Percentiles rank a stretch among this genome's conserved stretches.
These are phyloP conservation scores for Entophlyctis luteolus DNA, from an alignment of 192 early-diverging fungal species.

Conservation along the genomic window DNA sequence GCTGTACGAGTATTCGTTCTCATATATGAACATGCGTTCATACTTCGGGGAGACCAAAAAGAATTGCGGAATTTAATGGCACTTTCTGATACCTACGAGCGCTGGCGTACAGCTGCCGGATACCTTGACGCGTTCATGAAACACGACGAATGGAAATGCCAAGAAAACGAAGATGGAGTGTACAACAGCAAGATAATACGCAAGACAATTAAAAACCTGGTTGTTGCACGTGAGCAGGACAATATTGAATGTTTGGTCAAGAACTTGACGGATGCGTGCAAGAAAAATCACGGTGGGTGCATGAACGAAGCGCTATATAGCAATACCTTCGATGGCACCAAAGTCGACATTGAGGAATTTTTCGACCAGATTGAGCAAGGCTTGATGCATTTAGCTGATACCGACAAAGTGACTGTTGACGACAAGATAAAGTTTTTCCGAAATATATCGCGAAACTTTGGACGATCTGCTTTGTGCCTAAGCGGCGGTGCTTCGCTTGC, in stretches of 20 bases:
- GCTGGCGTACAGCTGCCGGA: conserved; percentile 60
- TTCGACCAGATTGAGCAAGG: conserved; percentile 54
- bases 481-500: conserved; percentile 66
- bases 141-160: conserved; percentile 68
- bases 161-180: conserved; percentile 34
- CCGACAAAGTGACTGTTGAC: conserved; percentile 15
- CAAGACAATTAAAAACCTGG: conserved; percentile 36
- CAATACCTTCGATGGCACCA: conserved; percentile 71
- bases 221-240: neutral
- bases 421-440: conserved; percentile 67
- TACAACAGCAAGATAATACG: conserved; percentile 65
- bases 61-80: conserved; percentile 48
- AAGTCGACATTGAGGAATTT: conserved; percentile 64
- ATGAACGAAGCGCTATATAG: conserved; percentile 72
- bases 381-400: conserved; percentile 29
- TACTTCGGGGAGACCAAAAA: conserved; percentile 57
- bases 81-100: conserved; percentile 52
- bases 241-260: conserved; percentile 13
- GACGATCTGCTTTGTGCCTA: conserved; percentile 71
- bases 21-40: conserved; percentile 61
- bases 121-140: conserved; percentile 58
- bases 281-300: conserved; percentile 71
- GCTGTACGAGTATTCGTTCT: conserved; percentile 57
- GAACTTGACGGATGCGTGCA: conserved; percentile 51
- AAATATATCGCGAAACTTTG: conserved; percentile 62